Percentiles rank a stretch among this genome's conserved stretches.
These are phyloP conservation scores for Phialophora verrucosa DNA, from an alignment of 2,329 filamentous ascomycete genomes.

Conservation along the genomic window DNA sequence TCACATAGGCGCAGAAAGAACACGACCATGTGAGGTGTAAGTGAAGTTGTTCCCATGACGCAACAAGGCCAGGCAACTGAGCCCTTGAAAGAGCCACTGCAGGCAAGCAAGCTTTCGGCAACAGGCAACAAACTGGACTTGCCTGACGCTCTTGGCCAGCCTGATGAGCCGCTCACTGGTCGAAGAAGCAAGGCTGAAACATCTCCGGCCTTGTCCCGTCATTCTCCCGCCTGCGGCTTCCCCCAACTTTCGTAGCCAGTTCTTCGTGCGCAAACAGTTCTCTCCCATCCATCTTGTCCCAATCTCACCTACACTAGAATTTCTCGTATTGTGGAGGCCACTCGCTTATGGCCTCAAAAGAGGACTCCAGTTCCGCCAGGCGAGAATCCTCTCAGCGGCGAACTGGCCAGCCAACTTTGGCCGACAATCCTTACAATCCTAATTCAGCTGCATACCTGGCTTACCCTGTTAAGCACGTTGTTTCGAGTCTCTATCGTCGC, in stretches of 20 bases:
- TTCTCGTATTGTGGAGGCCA: background rate
- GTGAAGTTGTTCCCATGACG: constrained; percentile 24
- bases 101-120: constrained; percentile 16
- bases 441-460: constrained; percentile 55
- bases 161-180: constrained; percentile 1
- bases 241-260: background rate
- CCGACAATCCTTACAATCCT: constrained; percentile 43
- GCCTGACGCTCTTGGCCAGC: constrained; percentile 12
- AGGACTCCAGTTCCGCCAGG: constrained; percentile 7
- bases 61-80: constrained; percentile 20
- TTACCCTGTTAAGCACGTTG: constrained; percentile 58
- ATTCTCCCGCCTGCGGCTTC: constrained; percentile 1
- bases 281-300: background rate
- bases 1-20: background rate
- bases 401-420: constrained; percentile 30
- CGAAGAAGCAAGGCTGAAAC: constrained; percentile 16
- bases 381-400: constrained; percentile 23
- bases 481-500: constrained; percentile 70
- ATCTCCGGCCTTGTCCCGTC: background rate
- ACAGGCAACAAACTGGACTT: constrained; percentile 4
- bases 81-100: background rate
- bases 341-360: constrained; percentile 31
- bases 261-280: background rate
- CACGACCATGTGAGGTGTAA: constrained; percentile 9
- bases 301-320: background rate